phyloP scores from a whole-genome alignment of 2,329 filamentous ascomycete species.

The Fusarium lateritium region DNA sequence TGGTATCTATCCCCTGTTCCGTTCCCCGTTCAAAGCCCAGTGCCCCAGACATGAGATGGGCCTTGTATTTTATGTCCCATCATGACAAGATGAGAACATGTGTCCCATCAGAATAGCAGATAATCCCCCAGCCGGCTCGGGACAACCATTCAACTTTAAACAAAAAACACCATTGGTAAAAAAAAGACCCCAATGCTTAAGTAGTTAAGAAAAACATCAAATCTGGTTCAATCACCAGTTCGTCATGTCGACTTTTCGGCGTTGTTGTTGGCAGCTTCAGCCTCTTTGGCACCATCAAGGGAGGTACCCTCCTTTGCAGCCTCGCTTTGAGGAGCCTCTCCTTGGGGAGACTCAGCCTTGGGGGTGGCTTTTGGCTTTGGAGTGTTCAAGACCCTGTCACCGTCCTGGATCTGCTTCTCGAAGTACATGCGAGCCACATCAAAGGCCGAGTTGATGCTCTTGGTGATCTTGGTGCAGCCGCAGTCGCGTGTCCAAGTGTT shows the following conservation, averaged over 20 bases:
- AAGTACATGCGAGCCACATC: conserved; percentile 45
- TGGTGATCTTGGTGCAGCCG: conserved; percentile 45
- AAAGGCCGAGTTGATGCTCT: conserved; percentile 43
- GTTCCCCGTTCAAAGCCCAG: conserved; percentile 20
- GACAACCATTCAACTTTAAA: conserved; percentile 17
- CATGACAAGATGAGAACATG: conserved; percentile 16
- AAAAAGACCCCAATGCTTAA: conserved; percentile 21
- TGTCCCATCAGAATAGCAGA: conserved; percentile 20
- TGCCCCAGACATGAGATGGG: conserved; percentile 13
- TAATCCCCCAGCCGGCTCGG: conserved; percentile 31
- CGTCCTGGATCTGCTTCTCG: conserved; percentile 35
- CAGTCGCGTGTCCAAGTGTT: conserved; percentile 50
- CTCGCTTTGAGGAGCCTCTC: background rate
- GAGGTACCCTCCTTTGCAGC: background rate
- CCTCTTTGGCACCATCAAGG: background rate
- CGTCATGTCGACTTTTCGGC: conserved; percentile 22
- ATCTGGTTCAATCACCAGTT: conserved; percentile 17
- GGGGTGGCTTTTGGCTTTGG: conserved; percentile 17
- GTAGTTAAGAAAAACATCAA: conserved; percentile 27
- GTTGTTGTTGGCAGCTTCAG: background rate
- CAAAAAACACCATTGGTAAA: conserved; percentile 23
- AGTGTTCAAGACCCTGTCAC: conserved; percentile 18
- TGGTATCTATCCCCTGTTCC: conserved; percentile 28
- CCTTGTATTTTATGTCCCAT: conserved; percentile 5
- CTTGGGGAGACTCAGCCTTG: conserved; percentile 9